Evolutionary conservation across 2,329 filamentous ascomycete genomes (phyloP), one percentile per base, ranked within the genome.

Genomic region (Venturia aucupariae): DNA sequence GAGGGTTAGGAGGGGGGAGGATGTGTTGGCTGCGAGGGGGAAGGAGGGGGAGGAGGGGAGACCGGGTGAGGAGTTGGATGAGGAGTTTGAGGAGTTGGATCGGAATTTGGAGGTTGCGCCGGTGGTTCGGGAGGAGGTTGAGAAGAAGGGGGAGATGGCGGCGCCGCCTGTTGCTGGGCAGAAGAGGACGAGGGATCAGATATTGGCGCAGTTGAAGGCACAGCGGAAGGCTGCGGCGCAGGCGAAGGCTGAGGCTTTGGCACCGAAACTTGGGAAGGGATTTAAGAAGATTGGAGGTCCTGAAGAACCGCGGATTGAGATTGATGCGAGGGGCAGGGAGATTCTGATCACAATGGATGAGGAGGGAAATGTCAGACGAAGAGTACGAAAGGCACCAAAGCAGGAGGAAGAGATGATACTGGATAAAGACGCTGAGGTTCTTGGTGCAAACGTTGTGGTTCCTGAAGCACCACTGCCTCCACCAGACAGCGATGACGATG

Each of bases 1-100:
- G 73, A 81, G 86, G 68, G 82, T 89, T 66, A 82, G 83, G 66
- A 82, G 81, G 64, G 90, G 89, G 48, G 89, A 92, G 73, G 76
- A 80, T 72, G 78, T 80, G 4, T 65, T 77, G 27, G 63, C 8
- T 62, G 78, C 81, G 67, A 69, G 65, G 39, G 54, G 71, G n/a
- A 75, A 77, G 8, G 71, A 73, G 30, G 70, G 66, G 1, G 68
- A 69, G 24, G 68, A 68, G 48, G 69, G 72, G 66, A 51, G 70
- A 66, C 66, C 69, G 66, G 64, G 66, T 19, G 39, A 32, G 63
- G 72, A 78, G 65, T 67, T 78, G 1, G 79, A 81, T 39, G 75
- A 79, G 17, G 79, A 79, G 66, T 75, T 81, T 61, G 78, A 80
- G 24, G 81, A 82, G 66, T 70, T 88, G 51, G 81, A 82, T 55